phyloP scores from a whole-genome alignment of 2,329 filamentous ascomycete species.

The Ambrosiella cleistominuta region DNA sequence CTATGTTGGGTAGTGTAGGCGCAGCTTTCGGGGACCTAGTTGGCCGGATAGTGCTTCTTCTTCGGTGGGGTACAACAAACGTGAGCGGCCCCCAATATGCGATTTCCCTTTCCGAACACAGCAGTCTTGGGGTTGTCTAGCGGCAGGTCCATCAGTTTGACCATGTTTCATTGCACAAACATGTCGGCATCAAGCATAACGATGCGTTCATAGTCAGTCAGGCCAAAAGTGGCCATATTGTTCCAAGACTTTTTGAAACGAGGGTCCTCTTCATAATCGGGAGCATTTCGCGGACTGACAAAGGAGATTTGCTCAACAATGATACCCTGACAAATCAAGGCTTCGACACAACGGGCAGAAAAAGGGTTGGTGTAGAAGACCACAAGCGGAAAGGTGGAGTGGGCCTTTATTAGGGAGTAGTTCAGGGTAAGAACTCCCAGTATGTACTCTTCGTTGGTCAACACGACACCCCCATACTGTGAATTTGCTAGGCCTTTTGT shows the following conservation, averaged over 20 bases:
- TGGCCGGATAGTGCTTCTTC: constrained; percentile 58
- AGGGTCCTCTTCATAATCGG: constrained; percentile 56
- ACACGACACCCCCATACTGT: too few relatives aligned
- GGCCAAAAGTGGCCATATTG: constrained; percentile 63
- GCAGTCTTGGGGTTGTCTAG: constrained; percentile 34
- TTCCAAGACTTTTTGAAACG: constrained; percentile 85
- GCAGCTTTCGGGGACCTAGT: constrained; percentile 46
- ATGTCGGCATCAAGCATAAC: constrained; percentile 82
- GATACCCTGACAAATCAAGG: constrained; percentile 53
- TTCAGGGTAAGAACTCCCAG: too few relatives aligned
- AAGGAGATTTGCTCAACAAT: constrained; percentile 52
- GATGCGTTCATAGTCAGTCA: constrained; percentile 60
- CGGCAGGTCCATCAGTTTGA: constrained; percentile 72
- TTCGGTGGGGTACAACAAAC: constrained; percentile 71
- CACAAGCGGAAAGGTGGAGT: constrained; percentile 21
- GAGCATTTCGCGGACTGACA: constrained; percentile 47
- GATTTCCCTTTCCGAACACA: constrained; percentile 14
- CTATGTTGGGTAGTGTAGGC: constrained; percentile 38
- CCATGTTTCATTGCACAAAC: constrained; percentile 71
- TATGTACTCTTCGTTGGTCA: too few relatives aligned
- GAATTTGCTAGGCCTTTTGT: too few relatives aligned
- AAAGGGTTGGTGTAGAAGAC: constrained; percentile 70
- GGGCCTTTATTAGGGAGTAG: too few relatives aligned
- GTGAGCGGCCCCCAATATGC: constrained; percentile 68
- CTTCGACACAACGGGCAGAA: constrained; percentile 47